Conservation (phyloP, 306 rosid species). For the Corylus heterophylla region DNA sequence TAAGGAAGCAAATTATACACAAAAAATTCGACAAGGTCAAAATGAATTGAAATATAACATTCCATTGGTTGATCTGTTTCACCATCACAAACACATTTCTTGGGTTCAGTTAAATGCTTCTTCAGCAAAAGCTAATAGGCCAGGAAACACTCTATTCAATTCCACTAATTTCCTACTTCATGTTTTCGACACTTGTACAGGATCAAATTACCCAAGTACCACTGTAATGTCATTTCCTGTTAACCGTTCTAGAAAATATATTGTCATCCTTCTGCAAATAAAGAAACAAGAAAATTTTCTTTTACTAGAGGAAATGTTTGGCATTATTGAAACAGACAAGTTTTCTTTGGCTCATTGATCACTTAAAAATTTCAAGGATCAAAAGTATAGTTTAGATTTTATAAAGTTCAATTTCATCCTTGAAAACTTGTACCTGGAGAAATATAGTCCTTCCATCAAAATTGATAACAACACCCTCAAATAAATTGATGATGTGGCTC, state of each 20-base stretch:
- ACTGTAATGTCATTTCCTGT: background rate
- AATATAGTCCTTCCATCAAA: background rate
- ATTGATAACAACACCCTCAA: background rate
- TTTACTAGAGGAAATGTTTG: background rate
- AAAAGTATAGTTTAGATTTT: background rate
- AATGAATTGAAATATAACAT: background rate
- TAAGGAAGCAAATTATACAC: background rate
- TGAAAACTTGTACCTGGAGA: background rate
- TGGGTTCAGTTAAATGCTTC: background rate
- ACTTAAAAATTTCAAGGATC: background rate
- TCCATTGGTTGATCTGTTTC: background rate
- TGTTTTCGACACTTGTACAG: background rate
- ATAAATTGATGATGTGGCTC: background rate
- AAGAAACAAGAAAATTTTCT: background rate
- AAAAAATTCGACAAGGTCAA: background rate
- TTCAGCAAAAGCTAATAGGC: background rate
- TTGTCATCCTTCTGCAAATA: background rate
- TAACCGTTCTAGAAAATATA: no score
- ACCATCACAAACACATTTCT: background rate
- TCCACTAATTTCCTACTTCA: background rate
- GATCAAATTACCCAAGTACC: background rate
- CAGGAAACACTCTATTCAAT: background rate
- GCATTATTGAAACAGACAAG: background rate
- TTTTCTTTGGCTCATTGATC: no score
- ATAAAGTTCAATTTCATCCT: background rate